Base-by-base conservation (phyloP, 129 eudicot genomes). In the Logfia minima region DNA sequence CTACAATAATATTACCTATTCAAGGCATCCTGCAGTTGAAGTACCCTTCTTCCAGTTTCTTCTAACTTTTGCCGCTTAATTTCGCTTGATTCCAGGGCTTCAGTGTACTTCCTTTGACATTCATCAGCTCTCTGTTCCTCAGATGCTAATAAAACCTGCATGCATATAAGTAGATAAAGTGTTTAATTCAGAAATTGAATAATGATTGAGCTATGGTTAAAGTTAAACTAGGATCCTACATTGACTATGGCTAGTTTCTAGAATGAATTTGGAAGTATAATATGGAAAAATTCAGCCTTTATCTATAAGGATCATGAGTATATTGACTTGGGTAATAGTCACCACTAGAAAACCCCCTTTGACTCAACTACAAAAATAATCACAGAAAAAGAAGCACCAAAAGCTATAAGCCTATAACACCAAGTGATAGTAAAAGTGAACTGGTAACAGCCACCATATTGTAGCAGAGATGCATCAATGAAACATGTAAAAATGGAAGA, bases 51-150 rank as follows among this genome's bases (percentile, higher is more conserved):
- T 83, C 89, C 98, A 53, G 97, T 89, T 84, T 91, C 98, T 74
- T 91, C 97, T 43, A 93, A 80, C 83, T 89, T 93, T 78, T 81
- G 79, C 56, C 81, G 84, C 81, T 86, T 93, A 67, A 76, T 87
- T 84, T 94, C 93, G 66, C 87, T 83, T 81, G 96, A 84, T 77
- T 86, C 89, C 37, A 80, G 53, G 68, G 93, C 90, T 81, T 86
- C 90, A 10, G 80, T 71, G 55, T 76, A 84, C 82, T 79, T 93
- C 80, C 79, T 88, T 83, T 93, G 92, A 80, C 84, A 87, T 68
- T 87, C 91, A 81, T 86, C 88, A 61, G 98, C 96, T 75, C 93
- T 80, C 88, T 87, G 82, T 83, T 76, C 88, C 83, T 93, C 98
- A 9, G 91, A 84, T 64, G 86, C 83, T 78, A 91, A 66, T 37